Conservation (phyloP, 2,329 filamentous ascomycete species). For the Aspergillus novofumigatus region DNA sequence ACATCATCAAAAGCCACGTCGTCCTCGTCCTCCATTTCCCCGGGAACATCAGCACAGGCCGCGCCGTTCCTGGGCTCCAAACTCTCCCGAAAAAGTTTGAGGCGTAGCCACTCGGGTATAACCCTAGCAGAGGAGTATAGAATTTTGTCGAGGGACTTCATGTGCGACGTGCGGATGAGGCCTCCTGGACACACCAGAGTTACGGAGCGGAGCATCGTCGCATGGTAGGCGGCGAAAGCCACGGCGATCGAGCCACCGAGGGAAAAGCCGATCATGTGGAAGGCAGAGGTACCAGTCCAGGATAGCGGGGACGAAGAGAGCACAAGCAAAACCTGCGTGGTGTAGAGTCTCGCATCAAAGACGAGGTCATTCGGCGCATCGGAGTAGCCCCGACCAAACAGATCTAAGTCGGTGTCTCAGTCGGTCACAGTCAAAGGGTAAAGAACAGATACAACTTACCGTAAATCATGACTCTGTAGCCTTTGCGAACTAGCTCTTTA, state of each 20-base stretch:
- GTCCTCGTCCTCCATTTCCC: background rate
- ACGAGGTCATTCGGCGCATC: slow-evolving; percentile 46
- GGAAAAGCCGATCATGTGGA: slow-evolving; percentile 4
- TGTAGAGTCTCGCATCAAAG: slow-evolving; percentile 65
- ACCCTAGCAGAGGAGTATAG: background rate
- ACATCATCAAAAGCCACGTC: slow-evolving; percentile 1
- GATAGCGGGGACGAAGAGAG: slow-evolving; percentile 61
- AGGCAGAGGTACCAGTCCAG: slow-evolving; percentile 48
- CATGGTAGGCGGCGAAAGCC: slow-evolving; percentile 1
- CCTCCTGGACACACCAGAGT: slow-evolving; percentile 4
- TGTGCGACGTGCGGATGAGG: slow-evolving; percentile 2
- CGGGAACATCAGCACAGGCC: slow-evolving; percentile 2
- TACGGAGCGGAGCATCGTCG: slow-evolving; percentile 2
- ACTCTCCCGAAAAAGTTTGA: background rate
- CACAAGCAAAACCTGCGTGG: slow-evolving; percentile 62
- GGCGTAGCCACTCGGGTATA: slow-evolving; percentile 4
- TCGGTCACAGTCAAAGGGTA: background rate
- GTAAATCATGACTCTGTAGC: slow-evolving; percentile 3
- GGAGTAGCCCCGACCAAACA: slow-evolving; percentile 6
- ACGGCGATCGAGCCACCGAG: slow-evolving; percentile 6
- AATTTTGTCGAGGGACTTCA: background rate
- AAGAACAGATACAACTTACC: background rate
- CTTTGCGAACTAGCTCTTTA: background rate
- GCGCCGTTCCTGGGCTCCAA: slow-evolving; percentile 3
- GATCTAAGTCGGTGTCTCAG: background rate